A percentile compares a stretch with the other conserved stretches of the same genome.
Evolutionary conservation across 495 filamentous ascomycete genomes (phyloP).

Genomic region (Talaromyces borbonicus): DNA sequence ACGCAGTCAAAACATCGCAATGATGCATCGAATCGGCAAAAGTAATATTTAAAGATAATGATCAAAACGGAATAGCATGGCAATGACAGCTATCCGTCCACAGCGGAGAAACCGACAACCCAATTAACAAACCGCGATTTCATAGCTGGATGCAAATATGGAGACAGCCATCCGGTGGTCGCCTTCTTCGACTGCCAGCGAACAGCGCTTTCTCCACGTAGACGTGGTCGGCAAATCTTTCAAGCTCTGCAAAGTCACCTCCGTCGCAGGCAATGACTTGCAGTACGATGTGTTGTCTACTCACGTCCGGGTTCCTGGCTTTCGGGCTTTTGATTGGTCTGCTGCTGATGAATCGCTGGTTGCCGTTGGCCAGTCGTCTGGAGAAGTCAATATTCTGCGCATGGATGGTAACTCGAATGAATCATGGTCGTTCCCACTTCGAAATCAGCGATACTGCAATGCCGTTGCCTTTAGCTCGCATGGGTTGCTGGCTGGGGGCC

Average conservation of each 20-base stretch:
- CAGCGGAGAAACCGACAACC: no score
- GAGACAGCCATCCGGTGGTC: conserved; percentile 82
- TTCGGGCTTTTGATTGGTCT: conserved; percentile 95
- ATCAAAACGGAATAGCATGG: no score
- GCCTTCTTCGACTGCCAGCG: conserved; percentile 55
- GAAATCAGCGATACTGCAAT: conserved; percentile 82
- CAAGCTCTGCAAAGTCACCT: conserved; percentile 64
- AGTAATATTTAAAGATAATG: no score
- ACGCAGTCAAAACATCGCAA: no score
- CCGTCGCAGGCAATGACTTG: conserved; percentile 46
- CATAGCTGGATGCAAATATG: conserved; percentile 26
- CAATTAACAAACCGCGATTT: no score
- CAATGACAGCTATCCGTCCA: no score
- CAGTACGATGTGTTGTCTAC: conserved; percentile 60
- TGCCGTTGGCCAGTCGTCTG: conserved; percentile 74
- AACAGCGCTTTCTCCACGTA: conserved; percentile 69
- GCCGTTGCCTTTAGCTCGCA: conserved; percentile 78
- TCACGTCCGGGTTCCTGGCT: conserved; percentile 69
- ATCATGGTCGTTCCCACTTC: conserved; percentile 64
- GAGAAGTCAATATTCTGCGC: conserved; percentile 72
- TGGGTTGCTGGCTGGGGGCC: conserved; percentile 71
- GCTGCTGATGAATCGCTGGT: conserved; percentile 65
- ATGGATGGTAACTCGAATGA: conserved; percentile 57
- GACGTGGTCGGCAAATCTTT: conserved; percentile 74
- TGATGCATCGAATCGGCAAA: no score